phyloP scores from a whole-genome alignment of 306 rosid species.

The Rosa multiflora region DNA sequence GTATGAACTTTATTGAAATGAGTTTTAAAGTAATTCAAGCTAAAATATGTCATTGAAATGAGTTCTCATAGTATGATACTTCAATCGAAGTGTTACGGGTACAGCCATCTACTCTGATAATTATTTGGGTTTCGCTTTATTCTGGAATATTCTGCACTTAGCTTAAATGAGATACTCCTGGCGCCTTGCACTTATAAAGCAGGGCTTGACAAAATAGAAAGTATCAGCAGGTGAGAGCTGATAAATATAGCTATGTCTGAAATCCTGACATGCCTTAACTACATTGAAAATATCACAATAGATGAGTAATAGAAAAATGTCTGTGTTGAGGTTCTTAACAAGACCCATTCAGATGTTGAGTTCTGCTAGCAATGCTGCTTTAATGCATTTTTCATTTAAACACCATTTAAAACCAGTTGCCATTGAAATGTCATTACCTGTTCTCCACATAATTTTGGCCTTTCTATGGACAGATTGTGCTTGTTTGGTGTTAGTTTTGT shows the following conservation, averaged over 20 bases:
- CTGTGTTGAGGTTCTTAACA: not conserved
- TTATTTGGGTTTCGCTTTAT: not conserved
- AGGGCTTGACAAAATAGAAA: not conserved
- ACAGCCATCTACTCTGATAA: not conserved
- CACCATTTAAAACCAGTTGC: not conserved
- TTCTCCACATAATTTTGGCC: not conserved
- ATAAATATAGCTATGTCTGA: not conserved
- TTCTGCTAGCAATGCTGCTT: constrained; percentile 2
- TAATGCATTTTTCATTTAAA: constrained; percentile 1
- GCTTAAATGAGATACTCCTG: too few species aligned
- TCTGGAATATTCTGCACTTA: not conserved
- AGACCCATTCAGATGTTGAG: constrained; percentile 1
- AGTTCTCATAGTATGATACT: not conserved
- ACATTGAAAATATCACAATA: not conserved
- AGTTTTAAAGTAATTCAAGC: not conserved
- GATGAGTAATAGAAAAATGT: not conserved
- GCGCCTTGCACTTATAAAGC: not conserved
- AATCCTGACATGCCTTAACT: not conserved
- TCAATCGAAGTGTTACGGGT: not conserved
- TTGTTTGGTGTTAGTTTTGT: not conserved
- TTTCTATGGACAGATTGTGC: not conserved
- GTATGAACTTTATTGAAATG: not conserved
- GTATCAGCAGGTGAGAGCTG: not conserved
- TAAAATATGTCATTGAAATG: not conserved
- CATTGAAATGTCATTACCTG: not conserved